Evolutionary conservation across 495 filamentous ascomycete species (phyloP), one percentile per base, ranked within the genome.

Genomic region (Tuber calosporum): DNA sequence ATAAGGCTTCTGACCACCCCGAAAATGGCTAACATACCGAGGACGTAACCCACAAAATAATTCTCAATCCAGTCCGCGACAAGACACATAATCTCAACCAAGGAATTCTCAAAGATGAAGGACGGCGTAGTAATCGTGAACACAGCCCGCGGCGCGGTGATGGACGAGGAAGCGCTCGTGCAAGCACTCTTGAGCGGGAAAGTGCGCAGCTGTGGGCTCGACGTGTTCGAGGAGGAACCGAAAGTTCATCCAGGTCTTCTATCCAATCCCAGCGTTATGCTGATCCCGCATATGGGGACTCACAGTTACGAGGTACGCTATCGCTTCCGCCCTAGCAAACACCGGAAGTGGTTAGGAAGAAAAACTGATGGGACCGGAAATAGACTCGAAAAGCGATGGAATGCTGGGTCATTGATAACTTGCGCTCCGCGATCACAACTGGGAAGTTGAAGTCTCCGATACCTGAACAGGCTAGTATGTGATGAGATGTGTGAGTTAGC

Each of bases 271-370:
- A 84, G 87, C 41, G 90, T 91, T 40, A 88, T 94, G 83, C 81
- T 96, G 69, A 81, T 93, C 68, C 92, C 92, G 38, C 92, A 96
- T 82, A 91, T 95, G 83, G 92, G 92, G 8, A 94, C 92, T 5
- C 85, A 83, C 75, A 89, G 87, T 19, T 84, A 85, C 77, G 88
- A 90, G 82, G 82, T 83, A 72, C 71, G 73, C 11, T 42, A 66
- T 36, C 30, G 37, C 43, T 38, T 37, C 40, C 30, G 30, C 58
- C 20, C n/a, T n/a, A n/a, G n/a, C 37, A 40, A 66, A n/a, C 30
- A 17, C 40, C 45, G 13, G 53, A n/a, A 48, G 45, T 48, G 2
- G 45, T n/a, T n/a, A n/a, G n/a, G n/a, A n/a, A 40, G 41, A 66
- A 67, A 36, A 26, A 70, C 68, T 77, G 40, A 77, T 53, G 70